These are phyloP conservation scores for Debaryomyces castellii DNA, from an alignment of 805 yeast species.

Conservation along the genomic window DNA sequence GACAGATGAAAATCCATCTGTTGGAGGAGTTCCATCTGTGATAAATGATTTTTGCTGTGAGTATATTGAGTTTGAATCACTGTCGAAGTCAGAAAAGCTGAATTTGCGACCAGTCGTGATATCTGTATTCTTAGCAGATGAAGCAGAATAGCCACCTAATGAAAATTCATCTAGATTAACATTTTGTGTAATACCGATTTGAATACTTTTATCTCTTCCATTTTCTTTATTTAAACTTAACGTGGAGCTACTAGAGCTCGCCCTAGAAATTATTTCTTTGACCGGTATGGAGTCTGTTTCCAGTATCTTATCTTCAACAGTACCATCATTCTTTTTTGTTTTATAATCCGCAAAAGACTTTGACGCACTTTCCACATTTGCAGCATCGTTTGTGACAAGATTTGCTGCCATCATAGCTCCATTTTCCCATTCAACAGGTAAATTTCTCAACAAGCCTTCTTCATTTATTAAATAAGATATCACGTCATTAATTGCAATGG, in stretches of 20 bases:
- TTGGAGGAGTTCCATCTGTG: constrained; percentile 8
- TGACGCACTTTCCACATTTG: constrained; percentile 24
- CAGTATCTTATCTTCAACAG: background rate
- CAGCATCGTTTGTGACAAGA: constrained; percentile 16
- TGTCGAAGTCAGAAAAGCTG: constrained; percentile 20
- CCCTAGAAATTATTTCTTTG: background rate
- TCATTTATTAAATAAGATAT: constrained; percentile 42
- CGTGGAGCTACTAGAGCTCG: background rate
- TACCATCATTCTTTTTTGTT: constrained; percentile 5
- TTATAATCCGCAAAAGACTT: constrained; percentile 35
- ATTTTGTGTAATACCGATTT: constrained; percentile 8
- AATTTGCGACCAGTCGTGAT: background rate
- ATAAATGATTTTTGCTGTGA: constrained; percentile 2
- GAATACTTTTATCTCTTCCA: background rate
- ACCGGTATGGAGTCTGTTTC: background rate
- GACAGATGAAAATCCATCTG: constrained; percentile 3
- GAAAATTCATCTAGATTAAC: constrained; percentile 14
- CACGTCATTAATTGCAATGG: constrained; percentile 47
- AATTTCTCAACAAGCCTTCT: constrained; percentile 36
- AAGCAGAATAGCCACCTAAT: constrained; percentile 13
- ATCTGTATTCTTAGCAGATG: background rate
- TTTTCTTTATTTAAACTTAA: background rate
- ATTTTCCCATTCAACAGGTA: constrained; percentile 46
- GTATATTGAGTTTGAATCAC: constrained; percentile 22
- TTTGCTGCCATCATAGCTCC: constrained; percentile 44